Evolutionary conservation across 192 early-diverging fungal species (phyloP).

Genomic region (Entomortierella chlamydospora): DNA sequence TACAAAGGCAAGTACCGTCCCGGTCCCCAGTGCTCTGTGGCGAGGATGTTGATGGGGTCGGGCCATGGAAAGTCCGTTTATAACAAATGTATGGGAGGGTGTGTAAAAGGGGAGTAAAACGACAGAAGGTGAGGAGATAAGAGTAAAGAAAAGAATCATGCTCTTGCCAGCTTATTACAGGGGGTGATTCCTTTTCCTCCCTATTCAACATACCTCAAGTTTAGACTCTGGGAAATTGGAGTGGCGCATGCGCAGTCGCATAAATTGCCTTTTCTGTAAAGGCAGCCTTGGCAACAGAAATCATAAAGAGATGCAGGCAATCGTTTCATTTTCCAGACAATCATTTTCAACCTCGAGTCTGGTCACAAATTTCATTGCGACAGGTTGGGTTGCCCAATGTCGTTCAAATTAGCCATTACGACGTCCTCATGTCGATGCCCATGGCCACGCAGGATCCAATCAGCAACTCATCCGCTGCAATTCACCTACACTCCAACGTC

Average conservation of each 20-base stretch:
- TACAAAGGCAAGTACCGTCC: background rate
- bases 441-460: slow-evolving; percentile 3
- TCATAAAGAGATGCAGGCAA: no score
- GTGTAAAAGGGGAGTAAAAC: no score
- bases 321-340: no score
- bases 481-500: background rate
- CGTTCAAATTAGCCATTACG: background rate
- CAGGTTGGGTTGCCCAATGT: background rate
- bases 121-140: no score
- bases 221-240: no score
- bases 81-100: no score
- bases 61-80: no score
- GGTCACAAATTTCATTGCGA: background rate
- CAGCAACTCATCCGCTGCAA: background rate
- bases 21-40: background rate
- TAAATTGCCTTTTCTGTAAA: background rate
- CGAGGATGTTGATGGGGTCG: background rate
- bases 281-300: background rate
- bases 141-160: no score
- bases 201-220: no score
- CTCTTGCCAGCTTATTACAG: no score
- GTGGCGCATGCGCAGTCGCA: background rate
- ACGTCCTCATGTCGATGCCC: background rate
- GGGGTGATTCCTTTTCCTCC: no score
- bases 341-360: no score